Evolutionary conservation across 495 filamentous ascomycete genomes (phyloP).

Genomic region (Daldinia loculata): DNA sequence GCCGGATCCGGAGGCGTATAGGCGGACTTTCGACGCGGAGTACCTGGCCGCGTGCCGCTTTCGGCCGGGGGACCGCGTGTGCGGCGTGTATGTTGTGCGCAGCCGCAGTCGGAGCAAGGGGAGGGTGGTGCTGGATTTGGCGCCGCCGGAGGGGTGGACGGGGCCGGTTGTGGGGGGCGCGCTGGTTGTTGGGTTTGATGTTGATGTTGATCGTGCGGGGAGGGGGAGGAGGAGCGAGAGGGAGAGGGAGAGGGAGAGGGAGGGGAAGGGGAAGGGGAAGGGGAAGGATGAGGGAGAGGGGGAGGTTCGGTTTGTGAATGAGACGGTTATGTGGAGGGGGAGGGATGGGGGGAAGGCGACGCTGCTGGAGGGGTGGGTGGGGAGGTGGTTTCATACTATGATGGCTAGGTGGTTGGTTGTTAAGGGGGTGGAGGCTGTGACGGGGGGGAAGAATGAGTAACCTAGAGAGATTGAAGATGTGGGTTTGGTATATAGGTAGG

Average conservation of each 20-base stretch:
- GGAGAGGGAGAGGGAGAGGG: conserved; percentile 37
- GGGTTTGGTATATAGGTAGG: background rate
- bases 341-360: conserved; percentile 28
- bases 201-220: background rate
- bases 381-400: conserved; percentile 42
- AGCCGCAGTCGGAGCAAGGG: background rate
- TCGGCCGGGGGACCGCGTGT: conserved; percentile 39
- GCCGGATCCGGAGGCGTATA: conserved; percentile 7
- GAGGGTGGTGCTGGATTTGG: conserved; percentile 41
- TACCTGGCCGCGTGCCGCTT: conserved; percentile 40
- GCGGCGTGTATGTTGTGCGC: conserved; percentile 45
- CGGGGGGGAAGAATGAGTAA: background rate
- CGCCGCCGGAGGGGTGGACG: conserved; percentile 42
- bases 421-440: conserved; percentile 44
- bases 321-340: conserved; percentile 48
- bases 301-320: conserved; percentile 40
- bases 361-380: conserved; percentile 40
- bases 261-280: conserved; percentile 12
- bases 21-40: conserved; percentile 32
- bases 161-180: conserved; percentile 40
- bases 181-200: conserved; percentile 39
- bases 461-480: background rate
- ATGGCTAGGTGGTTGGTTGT: conserved; percentile 47
- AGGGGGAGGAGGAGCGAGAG: conserved; percentile 40
- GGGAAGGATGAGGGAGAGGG: background rate